These are phyloP conservation scores for Metarhizium sp. DNA, from an alignment of 2,329 filamentous ascomycete species.

Conservation along the genomic window DNA sequence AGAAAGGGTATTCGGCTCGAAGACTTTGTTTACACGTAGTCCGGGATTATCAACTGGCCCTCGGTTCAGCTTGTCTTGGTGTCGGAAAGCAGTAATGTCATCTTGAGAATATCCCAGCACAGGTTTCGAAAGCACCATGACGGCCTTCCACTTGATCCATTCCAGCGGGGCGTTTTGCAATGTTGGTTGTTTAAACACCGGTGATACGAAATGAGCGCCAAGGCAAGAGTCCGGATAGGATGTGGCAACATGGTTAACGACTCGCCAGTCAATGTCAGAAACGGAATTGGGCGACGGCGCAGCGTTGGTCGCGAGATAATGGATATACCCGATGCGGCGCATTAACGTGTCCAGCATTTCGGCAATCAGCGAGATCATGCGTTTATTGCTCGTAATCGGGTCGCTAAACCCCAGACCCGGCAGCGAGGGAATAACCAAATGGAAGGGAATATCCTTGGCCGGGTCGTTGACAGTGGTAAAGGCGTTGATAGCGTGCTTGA, in stretches of 20 bases:
- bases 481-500: conserved; percentile 43
- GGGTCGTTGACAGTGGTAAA: conserved; percentile 44
- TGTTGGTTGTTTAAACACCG: conserved; percentile 41
- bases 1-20: conserved; percentile 44
- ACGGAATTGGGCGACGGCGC: conserved; percentile 36
- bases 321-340: conserved; percentile 46
- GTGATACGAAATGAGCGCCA: conserved; percentile 52
- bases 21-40: conserved; percentile 20
- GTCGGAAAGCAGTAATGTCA: conserved; percentile 37
- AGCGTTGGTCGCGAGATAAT: conserved; percentile 48
- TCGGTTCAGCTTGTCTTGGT: conserved; percentile 9
- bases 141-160: conserved; percentile 48
- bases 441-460: conserved; percentile 42
- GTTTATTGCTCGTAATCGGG: conserved; percentile 38
- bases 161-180: conserved; percentile 31
- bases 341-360: conserved; percentile 50
- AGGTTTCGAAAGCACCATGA: conserved; percentile 35
- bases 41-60: conserved; percentile 8
- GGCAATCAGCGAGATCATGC: conserved; percentile 43
- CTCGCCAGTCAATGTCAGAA: conserved; percentile 41
- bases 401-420: conserved; percentile 62
- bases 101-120: conserved; percentile 47
- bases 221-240: conserved; percentile 40
- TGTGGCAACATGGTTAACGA: conserved; percentile 38
- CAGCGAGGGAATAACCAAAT: conserved; percentile 56